Base-by-base conservation (phyloP, 176 grass and related monocot genomes). In the Zea luxurians region DNA sequence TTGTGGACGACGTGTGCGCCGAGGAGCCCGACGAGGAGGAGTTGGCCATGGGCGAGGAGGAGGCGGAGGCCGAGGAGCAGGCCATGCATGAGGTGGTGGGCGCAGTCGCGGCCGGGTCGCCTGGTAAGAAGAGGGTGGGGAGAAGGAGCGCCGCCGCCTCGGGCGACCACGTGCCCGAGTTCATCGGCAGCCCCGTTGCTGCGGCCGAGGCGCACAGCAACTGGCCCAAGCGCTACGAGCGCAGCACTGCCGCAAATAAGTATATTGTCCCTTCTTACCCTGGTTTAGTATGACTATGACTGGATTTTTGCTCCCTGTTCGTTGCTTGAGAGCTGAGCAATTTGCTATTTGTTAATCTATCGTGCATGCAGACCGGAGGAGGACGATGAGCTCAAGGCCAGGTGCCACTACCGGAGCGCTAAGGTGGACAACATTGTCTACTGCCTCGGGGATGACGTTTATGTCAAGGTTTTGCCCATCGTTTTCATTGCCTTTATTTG, bases 151-250 rank as follows among this genome's bases (percentile, higher is more conserved):
- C 37, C 63, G 61, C 27, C 2, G 67, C 61, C 1, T 48, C 0
- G 1, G 72, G 15, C 1, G 79, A 73, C 0, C 46, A 60, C 37
- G 78, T 74, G 52, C 75, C 78, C 2, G 79, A 79, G 60, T 89
- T 92, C n/a, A 6, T 81, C 2, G 93, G 90, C 0, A 68, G 79
- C n/a, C 68, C 93, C 1, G 3, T 97, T 54, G 77, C 68, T 7
- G 50, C 73, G 7, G 76, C 40, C 1, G 93, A 88, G 79, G 90
- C 87, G 7, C 89, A 63, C 36, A 8, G 21, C 44, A 61, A 34
- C 48, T 97, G 93, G 90, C 90, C 93, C 5, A 66, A 93, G 3
- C 79, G 94, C 63, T 97, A 93, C 58, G 45, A 75, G 50, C 74
- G 50, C 64, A 37, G 9, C 46, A 15, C 65, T 0, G 17, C 41